These are phyloP conservation scores for Nicotiana sylvestris DNA, from an alignment of 257 asterid species.

Conservation along the genomic window DNA sequence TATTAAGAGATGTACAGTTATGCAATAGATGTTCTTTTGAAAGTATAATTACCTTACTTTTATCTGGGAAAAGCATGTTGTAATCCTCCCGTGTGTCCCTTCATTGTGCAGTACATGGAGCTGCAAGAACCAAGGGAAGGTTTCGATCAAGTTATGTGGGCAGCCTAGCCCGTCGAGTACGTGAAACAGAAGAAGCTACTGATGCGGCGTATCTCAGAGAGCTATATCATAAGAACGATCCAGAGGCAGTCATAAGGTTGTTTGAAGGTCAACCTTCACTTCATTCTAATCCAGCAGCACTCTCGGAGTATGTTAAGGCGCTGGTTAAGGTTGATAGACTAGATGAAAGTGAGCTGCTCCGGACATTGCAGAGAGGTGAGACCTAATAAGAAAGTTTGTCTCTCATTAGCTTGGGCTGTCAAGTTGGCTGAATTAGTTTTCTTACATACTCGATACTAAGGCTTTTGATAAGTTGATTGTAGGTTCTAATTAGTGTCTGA, in stretches of 20 bases:
- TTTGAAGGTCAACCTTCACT: constrained; percentile 78
- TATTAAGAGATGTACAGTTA: not conserved
- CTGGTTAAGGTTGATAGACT: constrained; percentile 82
- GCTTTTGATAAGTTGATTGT: not conserved
- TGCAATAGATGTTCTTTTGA: not conserved
- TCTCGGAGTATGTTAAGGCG: constrained; percentile 85
- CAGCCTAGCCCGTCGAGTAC: constrained; percentile 64
- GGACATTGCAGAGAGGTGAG: constrained; percentile 78
- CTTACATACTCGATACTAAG: not conserved
- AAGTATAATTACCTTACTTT: not conserved
- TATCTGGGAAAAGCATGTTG: not conserved
- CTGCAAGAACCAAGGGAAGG: constrained; percentile 33
- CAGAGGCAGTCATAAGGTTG: constrained; percentile 72
- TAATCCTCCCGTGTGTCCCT: not conserved
- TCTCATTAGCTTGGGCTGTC: not conserved
- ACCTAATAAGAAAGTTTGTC: not conserved
- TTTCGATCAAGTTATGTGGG: constrained; percentile 56
- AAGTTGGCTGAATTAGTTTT: not conserved
- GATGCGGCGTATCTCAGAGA: constrained; percentile 83
- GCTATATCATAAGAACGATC: constrained; percentile 58
- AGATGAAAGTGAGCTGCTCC: constrained; percentile 74
- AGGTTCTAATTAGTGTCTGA: not conserved
- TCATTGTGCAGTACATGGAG: constrained; percentile 36
- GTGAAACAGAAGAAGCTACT: constrained; percentile 50
- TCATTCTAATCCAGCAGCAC: constrained; percentile 72